Conservation (phyloP, 768 basidiomycete genomes). For the Mrakia hoshinonis region DNA sequence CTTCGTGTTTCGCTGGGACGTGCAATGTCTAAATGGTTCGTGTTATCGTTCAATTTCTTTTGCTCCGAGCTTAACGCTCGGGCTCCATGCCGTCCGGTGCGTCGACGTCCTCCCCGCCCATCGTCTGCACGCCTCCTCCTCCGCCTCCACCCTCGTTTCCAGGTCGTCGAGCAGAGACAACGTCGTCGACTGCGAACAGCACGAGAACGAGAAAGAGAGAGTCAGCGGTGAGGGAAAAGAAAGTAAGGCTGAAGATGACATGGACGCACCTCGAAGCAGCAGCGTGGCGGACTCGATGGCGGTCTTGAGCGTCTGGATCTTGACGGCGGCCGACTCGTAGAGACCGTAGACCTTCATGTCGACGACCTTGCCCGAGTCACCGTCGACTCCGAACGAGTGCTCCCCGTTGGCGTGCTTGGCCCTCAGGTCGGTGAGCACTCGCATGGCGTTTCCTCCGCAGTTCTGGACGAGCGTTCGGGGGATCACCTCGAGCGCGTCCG, state of each 20-base stretch:
- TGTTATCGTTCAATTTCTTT: not conserved
- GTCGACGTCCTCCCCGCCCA: constrained; percentile 19
- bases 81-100: constrained; percentile 19
- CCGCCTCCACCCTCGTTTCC: constrained; percentile 17
- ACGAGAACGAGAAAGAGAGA: constrained; percentile 48
- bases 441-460: constrained; percentile 86
- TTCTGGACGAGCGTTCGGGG: constrained; percentile 92
- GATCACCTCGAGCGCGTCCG: constrained; percentile 95
- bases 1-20: too few relatives aligned
- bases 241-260: not conserved
- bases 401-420: constrained; percentile 92
- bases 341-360: constrained; percentile 93
- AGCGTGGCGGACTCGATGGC: constrained; percentile 57
- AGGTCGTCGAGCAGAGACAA: constrained; percentile 47
- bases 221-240: not conserved
- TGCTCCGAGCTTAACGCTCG: not conserved
- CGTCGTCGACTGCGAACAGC: constrained; percentile 86
- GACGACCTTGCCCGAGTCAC: constrained; percentile 88
- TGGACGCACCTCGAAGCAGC: constrained; percentile 4
- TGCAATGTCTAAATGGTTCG: not conserved
- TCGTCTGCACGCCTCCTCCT: constrained; percentile 25
- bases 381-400: constrained; percentile 86
- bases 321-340: constrained; percentile 92
- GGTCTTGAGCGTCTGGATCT: constrained; percentile 95
- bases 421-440: constrained; percentile 84